Evolutionary conservation across 225 moss, liverwort and hornwort genomes (phyloP), one percentile per base, ranked within the genome.

Genomic region (Pseudoscleropodium purum): DNA sequence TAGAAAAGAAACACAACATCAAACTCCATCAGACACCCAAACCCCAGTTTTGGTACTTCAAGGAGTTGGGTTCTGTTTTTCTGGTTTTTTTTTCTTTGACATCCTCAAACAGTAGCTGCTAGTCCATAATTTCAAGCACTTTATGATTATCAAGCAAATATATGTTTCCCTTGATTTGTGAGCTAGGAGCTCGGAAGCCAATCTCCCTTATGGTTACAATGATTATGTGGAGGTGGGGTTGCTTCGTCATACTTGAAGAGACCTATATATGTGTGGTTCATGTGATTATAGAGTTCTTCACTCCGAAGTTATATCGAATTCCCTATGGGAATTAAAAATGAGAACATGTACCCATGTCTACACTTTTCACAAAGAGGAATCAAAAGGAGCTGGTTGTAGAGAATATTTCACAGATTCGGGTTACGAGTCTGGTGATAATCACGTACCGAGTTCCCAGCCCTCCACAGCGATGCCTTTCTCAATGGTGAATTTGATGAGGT

Each of bases 371-470:
- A 13, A 70, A 70, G 39, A 39, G 23, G 26, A 72, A 41, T 41
- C 14, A 72, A 26, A 72, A 41, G 14, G 8, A 39, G 15, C 41
- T 11, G 9, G 41, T 72, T 43, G 27, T 27, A 39, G 16, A 63
- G 11, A 68, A 13, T 84, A 57, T 43, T 82, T n/a, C 65, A n/a
- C 33, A 18, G 11, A 37, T 81, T 86, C 18, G 57, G 67, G 33
- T 61, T 81, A 18, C 11, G 0, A 8, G 11, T 33, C 7, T 49
- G 20, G 1, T 75, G 26, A 61, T 24, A 11, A 88, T 84, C 21
- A 57, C 21, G 21, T 86, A 98, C 96, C 96, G 20, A 98, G 90
- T 91, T 96, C 94, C 96, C 96, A 97, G 67, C 95, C 96, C 82
- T 91, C 93, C 54, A 97, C 93, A 59, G 86, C 87, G n/a, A 96